Evolutionary conservation across 2,329 filamentous ascomycete genomes (phyloP), one percentile per base, ranked within the genome.

Genomic region (Botrytis fragariae): DNA sequence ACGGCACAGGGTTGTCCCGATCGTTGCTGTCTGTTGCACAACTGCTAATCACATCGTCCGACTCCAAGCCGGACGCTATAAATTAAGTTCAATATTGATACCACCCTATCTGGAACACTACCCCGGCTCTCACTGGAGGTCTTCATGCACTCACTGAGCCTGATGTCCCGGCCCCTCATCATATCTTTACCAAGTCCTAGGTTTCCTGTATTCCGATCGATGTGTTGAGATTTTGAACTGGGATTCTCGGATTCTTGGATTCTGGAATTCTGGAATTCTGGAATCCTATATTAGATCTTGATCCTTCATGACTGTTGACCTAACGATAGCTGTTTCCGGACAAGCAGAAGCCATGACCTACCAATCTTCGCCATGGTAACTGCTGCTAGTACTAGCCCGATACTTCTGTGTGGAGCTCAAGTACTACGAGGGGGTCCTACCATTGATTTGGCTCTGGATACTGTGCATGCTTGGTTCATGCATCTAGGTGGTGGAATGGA

Each of bases 371-470:
- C 22, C 12, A 39, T 54, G 64, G 32, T 54, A n/a, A 51, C 22
- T 29, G 32, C 32, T 39, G 16, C 25, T 14, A 54, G 25, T 54
- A 29, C 64, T n/a, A n/a, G 44, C 4, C n/a, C 20, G 16, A 22
- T 12, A 44, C 25, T 63, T 18, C n/a, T 44, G 25, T 20, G 35
- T n/a, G 37, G 60, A 62, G 60, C 16, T 20, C 14, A 22, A 44
- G 16, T 10, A 54, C 18, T 65, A 67, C 18, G n/a, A 64, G n/a
- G 35, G 62, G n/a, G 39, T 3, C 62, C 10, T 25, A 25, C 42
- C 35, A 25, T 67, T 67, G 64, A 54, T 54, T 65, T 65, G 42
- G 62, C 42, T 65, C 32, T 65, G 62, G 29, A 48, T 35, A 48
- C 62, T 35, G 35, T 48, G 29, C 20, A 20, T 65, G 62, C 44